Conservation (phyloP, 2,329 filamentous ascomycete genomes). For the Colletotrichum salicis region DNA sequence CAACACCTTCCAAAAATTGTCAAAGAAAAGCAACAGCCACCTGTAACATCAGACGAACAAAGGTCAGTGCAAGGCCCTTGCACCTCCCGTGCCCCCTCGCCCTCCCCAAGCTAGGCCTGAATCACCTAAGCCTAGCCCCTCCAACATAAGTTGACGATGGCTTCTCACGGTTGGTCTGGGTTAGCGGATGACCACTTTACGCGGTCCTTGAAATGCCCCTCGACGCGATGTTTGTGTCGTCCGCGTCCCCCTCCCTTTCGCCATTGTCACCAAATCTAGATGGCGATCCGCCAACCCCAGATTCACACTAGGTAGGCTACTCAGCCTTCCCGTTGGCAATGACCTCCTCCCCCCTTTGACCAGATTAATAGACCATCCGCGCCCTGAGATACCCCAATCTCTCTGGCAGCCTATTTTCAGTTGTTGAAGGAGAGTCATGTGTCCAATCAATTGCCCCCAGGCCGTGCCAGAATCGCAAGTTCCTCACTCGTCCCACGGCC, state of each 20-base stretch:
- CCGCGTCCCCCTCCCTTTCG: background rate
- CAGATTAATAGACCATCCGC: background rate
- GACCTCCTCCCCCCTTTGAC: background rate
- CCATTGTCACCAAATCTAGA: background rate
- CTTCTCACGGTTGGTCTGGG: background rate
- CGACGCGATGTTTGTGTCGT: slow-evolving; percentile 9
- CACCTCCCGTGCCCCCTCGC: background rate
- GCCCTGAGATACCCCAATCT: background rate
- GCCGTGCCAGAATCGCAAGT: background rate
- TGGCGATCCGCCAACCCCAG: background rate
- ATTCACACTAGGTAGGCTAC: background rate
- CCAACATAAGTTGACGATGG: background rate
- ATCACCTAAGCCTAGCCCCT: background rate
- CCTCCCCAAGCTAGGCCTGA: background rate
- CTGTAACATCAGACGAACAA: slow-evolving; percentile 34
- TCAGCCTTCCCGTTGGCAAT: background rate
- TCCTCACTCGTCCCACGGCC: background rate
- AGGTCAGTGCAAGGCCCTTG: slow-evolving; percentile 25
- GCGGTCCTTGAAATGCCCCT: slow-evolving; percentile 16
- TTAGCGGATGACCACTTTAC: slow-evolving; percentile 19
- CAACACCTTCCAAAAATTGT: background rate
- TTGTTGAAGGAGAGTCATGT: slow-evolving; percentile 6
- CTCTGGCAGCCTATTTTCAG: background rate
- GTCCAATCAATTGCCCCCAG: background rate
- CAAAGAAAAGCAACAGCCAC: slow-evolving; percentile 7